Evolutionary conservation across 2,329 filamentous ascomycete genomes (phyloP).

Genomic region (Cladosporium colombiae): DNA sequence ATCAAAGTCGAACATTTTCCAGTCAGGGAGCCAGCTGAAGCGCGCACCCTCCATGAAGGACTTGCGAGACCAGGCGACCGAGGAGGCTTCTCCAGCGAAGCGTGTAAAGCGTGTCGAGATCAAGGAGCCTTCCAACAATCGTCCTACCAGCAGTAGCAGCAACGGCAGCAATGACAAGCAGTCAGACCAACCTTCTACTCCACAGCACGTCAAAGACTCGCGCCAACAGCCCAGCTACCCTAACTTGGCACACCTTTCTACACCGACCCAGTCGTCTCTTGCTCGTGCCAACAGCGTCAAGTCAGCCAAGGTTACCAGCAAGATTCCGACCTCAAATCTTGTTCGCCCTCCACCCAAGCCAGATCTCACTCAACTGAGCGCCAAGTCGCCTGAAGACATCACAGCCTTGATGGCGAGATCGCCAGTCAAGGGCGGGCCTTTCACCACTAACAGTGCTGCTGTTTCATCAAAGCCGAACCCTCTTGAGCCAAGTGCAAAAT

Average conservation of each 20-base stretch:
- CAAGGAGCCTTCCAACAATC: background rate
- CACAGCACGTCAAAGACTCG: slow-evolving; percentile 53
- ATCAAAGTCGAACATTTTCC: slow-evolving; percentile 26
- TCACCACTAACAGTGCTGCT: background rate
- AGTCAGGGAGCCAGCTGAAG: slow-evolving; percentile 31
- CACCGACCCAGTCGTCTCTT: slow-evolving; percentile 75
- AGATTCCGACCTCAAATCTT: slow-evolving; percentile 33
- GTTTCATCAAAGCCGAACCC: background rate
- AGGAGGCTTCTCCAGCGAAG: slow-evolving; percentile 59
- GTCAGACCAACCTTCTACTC: slow-evolving; percentile 39
- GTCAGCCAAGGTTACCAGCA: slow-evolving; percentile 39
- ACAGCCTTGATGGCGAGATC: slow-evolving; percentile 20
- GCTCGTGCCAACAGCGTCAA: slow-evolving; percentile 61
- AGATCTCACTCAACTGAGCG: slow-evolving; percentile 15
- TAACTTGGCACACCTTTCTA: slow-evolving; percentile 62
- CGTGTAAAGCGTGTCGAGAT: slow-evolving; percentile 58
- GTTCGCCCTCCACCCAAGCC: slow-evolving; percentile 30
- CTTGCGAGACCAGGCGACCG: slow-evolving; percentile 26
- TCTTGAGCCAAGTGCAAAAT: background rate
- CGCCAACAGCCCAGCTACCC: slow-evolving; percentile 49
- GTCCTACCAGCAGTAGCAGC: slow-evolving; percentile 6
- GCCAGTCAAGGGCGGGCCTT: slow-evolving; percentile 21
- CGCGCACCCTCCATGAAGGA: slow-evolving; percentile 29
- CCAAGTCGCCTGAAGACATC: slow-evolving; percentile 15
- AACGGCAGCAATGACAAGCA: slow-evolving; percentile 1